Evolutionary conservation across 306 rosid species (phyloP).

Genomic region (Dicorynia guianensis): DNA sequence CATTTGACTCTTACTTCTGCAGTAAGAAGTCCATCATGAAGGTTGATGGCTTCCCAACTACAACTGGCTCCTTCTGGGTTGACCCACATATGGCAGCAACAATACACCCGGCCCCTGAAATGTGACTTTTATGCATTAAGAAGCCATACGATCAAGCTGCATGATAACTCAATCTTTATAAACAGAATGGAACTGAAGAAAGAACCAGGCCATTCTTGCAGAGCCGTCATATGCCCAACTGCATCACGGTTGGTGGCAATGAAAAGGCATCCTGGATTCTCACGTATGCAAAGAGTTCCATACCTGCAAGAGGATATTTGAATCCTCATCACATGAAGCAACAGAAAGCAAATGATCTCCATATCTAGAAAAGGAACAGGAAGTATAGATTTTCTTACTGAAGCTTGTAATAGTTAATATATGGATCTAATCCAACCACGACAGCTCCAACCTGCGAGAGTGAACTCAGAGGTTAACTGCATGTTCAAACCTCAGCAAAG

Average conservation of each 20-base stretch:
- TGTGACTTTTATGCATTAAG: slow-evolving; percentile 35
- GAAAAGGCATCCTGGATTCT: slow-evolving; percentile 97
- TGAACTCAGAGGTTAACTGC: slow-evolving; percentile 41
- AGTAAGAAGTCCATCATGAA: slow-evolving; percentile 89
- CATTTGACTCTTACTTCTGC: slow-evolving; percentile 63
- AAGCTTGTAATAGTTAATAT: slow-evolving; percentile 92
- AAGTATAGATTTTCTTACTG: slow-evolving; percentile 67
- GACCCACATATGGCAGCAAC: slow-evolving; percentile 96
- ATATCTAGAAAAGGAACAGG: slow-evolving; percentile 12
- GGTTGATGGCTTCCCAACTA: slow-evolving; percentile 94
- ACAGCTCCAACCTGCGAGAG: slow-evolving; percentile 94
- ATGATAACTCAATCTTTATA: slow-evolving; percentile 7
- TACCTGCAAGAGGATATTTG: slow-evolving; percentile 61
- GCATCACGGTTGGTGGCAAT: slow-evolving; percentile 95
- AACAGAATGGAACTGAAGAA: slow-evolving; percentile 37
- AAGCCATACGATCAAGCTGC: slow-evolving; percentile 32
- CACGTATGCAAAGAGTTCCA: slow-evolving; percentile 93
- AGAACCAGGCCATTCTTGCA: slow-evolving; percentile 93
- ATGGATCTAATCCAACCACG: slow-evolving; percentile 88
- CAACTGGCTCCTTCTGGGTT: slow-evolving; percentile 85
- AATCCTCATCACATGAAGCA: slow-evolving; percentile 31
- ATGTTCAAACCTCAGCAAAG: slow-evolving; percentile 36
- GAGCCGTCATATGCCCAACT: slow-evolving; percentile 77
- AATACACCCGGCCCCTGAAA: slow-evolving; percentile 95
- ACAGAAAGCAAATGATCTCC: slow-evolving; percentile 5